Conservation (phyloP, 345 rosid genomes). For the Acer saccharum region DNA sequence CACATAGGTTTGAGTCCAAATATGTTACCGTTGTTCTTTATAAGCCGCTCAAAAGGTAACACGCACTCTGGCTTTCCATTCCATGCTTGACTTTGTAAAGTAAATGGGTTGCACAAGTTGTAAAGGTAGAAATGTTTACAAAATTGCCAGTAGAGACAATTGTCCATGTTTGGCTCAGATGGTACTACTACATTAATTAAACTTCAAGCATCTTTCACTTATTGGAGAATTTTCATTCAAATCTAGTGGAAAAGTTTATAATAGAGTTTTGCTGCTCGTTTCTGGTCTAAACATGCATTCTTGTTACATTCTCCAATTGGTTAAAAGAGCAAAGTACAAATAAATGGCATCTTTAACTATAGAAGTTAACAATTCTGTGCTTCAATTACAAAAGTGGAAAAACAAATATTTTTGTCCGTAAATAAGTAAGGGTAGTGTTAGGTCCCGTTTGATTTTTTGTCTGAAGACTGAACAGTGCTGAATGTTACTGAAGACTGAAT, state of each 20-base stretch:
- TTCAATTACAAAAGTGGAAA: no score
- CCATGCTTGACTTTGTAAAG: conserved; percentile 4
- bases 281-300: not conserved
- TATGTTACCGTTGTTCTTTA: conserved; percentile 89
- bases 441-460: no score
- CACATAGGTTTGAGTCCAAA: conserved; percentile 87
- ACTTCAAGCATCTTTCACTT: not conserved
- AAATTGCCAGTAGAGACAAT: not conserved
- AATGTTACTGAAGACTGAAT: no score
- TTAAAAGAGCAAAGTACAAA: no score
- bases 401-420: no score
- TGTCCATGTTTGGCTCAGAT: not conserved
- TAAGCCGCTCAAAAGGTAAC: conserved; percentile 72
- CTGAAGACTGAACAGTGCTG: no score
- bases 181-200: not conserved
- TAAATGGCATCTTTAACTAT: no score
- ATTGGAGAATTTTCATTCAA: no score
- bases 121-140: conserved; percentile 12
- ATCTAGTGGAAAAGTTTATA: no score
- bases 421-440: no score
- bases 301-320: not conserved
- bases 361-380: no score
- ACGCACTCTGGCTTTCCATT: not conserved
- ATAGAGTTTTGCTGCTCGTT: not conserved
- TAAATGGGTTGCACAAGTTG: conserved; percentile 8